These are phyloP conservation scores for Ustilago trichophora DNA, from an alignment of 1,284 basidiomycete species.

Conservation along the genomic window DNA sequence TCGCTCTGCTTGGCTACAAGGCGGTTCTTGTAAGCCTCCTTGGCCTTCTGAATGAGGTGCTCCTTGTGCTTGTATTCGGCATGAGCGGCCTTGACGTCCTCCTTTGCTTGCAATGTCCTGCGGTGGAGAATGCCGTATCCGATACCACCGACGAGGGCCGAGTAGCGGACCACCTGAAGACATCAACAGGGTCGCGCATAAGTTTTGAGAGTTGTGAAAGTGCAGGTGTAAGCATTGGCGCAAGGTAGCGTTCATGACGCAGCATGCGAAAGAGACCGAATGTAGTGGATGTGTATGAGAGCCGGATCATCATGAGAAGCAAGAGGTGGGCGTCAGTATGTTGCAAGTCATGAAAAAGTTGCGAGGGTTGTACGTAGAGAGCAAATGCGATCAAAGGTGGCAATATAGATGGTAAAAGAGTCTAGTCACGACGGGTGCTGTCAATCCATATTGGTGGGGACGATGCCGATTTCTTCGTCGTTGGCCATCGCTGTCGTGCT, in stretches of 20 bases:
- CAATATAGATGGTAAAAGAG: no score
- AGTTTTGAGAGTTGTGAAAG: background rate
- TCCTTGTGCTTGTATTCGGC: slow-evolving; percentile 60
- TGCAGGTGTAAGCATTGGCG: no score
- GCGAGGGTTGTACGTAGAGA: no score
- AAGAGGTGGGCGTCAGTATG: background rate
- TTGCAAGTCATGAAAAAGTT: background rate
- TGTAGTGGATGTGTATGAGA: no score
- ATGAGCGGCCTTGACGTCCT: slow-evolving; percentile 80
- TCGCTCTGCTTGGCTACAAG: slow-evolving; percentile 47
- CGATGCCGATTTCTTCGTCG: no score
- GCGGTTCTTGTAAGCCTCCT: slow-evolving; percentile 82
- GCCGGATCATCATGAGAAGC: background rate
- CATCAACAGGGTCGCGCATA: background rate
- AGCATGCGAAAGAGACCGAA: no score
- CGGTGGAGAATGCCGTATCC: slow-evolving; percentile 92
- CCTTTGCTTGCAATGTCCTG: slow-evolving; percentile 83
- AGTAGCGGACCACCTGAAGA: slow-evolving; percentile 91
- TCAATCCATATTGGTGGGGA: no score
- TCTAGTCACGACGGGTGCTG: no score
- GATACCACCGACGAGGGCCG: slow-evolving; percentile 86
- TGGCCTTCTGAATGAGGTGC: slow-evolving; percentile 81
- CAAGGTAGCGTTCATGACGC: no score
- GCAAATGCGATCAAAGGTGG: no score
- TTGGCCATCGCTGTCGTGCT: no score